A percentile compares a stretch with the other conserved stretches of the same genome.
Evolutionary conservation across 176 grass and related monocot species (phyloP).

Genomic region (Avena eriantha): DNA sequence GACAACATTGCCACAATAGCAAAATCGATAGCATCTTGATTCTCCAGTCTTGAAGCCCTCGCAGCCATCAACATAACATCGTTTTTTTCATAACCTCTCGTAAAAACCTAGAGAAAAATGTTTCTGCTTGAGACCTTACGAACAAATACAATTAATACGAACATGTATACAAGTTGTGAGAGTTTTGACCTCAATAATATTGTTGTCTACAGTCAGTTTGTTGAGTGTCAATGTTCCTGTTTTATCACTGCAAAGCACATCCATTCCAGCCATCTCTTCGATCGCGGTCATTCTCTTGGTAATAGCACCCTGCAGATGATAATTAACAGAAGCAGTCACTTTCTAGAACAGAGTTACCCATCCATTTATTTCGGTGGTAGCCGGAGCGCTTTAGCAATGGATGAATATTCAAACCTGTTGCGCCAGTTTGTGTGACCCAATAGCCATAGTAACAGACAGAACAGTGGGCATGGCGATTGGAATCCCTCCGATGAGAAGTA

Average conservation of each 20-base stretch:
- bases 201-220: conserved; percentile 71
- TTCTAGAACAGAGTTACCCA: conserved; percentile 1
- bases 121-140: not conserved
- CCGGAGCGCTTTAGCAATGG: not conserved
- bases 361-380: conserved; percentile 20
- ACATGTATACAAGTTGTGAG: conserved; percentile 32
- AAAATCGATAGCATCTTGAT: conserved; percentile 86
- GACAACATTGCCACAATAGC: conserved; percentile 73
- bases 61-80: conserved; percentile 72
- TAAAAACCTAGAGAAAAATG: conserved; percentile 49
- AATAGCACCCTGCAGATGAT: conserved; percentile 63
- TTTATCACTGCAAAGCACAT: conserved; percentile 82
- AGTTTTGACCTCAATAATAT: conserved; percentile 66
- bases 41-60: conserved; percentile 75
- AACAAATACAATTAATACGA: not conserved
- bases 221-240: conserved; percentile 81
- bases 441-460: conserved; percentile 85
- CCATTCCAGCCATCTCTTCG: conserved; percentile 86
- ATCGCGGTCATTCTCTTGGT: conserved; percentile 89
- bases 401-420: conserved; percentile 56
- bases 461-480: conserved; percentile 80
- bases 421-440: conserved; percentile 70
- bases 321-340: not conserved
- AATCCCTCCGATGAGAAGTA: conserved; percentile 74
- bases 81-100: conserved; percentile 54